phyloP scores from a whole-genome alignment of 2,329 filamentous ascomycete genomes.

The Sporothrix luriei region DNA sequence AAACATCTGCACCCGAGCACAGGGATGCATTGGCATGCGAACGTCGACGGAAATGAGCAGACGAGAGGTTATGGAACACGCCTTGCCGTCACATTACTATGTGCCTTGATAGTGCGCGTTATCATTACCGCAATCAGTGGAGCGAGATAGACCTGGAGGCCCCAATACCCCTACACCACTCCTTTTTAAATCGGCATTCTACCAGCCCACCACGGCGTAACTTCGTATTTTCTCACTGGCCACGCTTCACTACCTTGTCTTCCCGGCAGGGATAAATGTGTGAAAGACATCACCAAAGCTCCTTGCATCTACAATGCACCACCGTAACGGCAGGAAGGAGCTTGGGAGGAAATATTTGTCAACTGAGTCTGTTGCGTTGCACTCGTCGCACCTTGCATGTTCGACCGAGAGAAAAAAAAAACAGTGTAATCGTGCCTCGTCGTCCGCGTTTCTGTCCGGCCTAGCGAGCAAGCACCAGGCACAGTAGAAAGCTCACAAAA shows the following conservation, averaged over 20 bases:
- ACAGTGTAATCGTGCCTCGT: background rate
- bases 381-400: conserved; percentile 4
- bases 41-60: too few species aligned
- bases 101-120: too few species aligned
- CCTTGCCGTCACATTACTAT: too few species aligned
- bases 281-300: conserved; percentile 8
- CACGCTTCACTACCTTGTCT: background rate
- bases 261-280: background rate
- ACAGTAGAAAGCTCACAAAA: background rate
- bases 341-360: conserved; percentile 8
- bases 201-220: background rate
- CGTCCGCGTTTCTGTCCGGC: background rate
- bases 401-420: too few species aligned
- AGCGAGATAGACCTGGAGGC: too few species aligned
- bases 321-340: conserved; percentile 11
- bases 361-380: background rate
- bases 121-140: too few species aligned
- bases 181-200: too few species aligned
- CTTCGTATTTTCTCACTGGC: background rate
- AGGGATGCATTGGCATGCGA: conserved; percentile 6
- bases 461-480: background rate
- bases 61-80: too few species aligned
- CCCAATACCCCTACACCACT: too few species aligned
- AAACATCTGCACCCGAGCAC: conserved; percentile 18
- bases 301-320: background rate